phyloP scores from a whole-genome alignment of 2,329 filamentous ascomycete genomes.

The Westerdykella sp. region DNA sequence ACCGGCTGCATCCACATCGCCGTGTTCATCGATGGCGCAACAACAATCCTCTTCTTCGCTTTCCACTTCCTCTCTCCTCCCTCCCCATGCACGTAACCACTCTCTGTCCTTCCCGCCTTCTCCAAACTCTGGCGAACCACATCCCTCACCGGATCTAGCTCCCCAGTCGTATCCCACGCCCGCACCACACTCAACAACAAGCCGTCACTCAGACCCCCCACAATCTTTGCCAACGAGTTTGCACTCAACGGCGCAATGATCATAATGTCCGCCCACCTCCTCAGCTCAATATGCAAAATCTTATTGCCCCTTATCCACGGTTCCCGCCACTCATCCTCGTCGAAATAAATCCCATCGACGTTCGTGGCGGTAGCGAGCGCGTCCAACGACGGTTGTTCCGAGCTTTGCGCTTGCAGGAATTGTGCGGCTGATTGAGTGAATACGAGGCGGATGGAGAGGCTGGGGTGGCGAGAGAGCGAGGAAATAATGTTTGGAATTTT shows the following conservation, averaged over 20 bases:
- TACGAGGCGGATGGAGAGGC: constrained; percentile 76
- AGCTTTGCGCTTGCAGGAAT: constrained; percentile 70
- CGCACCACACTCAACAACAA: constrained; percentile 67
- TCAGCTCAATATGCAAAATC: constrained; percentile 86
- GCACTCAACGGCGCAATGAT: constrained; percentile 76
- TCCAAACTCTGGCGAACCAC: constrained; percentile 12
- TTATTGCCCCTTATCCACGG: constrained; percentile 72
- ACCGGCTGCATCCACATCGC: constrained; percentile 86
- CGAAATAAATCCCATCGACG: constrained; percentile 74
- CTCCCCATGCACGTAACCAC: not conserved
- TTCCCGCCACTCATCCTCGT: constrained; percentile 77
- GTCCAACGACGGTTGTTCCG: constrained; percentile 66
- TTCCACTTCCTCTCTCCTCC: constrained; percentile 33
- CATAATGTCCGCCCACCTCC: constrained; percentile 74
- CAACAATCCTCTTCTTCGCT: constrained; percentile 58
- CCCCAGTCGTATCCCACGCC: constrained; percentile 69
- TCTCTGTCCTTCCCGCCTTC: constrained; percentile 1
- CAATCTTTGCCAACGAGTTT: constrained; percentile 80
- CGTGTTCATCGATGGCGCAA: constrained; percentile 81
- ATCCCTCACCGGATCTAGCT: constrained; percentile 26
- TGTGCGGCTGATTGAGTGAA: constrained; percentile 66
- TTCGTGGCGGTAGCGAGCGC: constrained; percentile 56
- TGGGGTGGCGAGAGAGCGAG: constrained; percentile 48
- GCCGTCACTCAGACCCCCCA: constrained; percentile 69
- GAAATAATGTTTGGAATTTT: constrained; percentile 54